phyloP scores from a whole-genome alignment of 2,329 filamentous ascomycete species.

The Apiospora malaysiana region DNA sequence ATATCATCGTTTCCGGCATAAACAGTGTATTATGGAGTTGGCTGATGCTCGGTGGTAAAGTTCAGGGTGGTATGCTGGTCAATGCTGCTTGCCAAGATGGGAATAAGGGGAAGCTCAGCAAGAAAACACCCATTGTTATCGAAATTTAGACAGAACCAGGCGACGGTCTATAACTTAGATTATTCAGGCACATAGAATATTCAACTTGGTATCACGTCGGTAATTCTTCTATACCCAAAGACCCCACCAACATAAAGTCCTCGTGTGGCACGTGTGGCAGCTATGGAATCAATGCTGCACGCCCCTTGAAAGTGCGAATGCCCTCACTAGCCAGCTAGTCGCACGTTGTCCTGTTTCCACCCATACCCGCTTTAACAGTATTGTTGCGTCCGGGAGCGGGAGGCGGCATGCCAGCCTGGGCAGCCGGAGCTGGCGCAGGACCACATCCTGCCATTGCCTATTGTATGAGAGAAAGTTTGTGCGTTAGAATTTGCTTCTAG shows the following conservation, averaged over 20 bases:
- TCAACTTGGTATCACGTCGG: too few species aligned
- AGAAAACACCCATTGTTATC: conserved; percentile 39
- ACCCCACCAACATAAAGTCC: background rate
- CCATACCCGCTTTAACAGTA: background rate
- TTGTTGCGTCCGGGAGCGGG: background rate
- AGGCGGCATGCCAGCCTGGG: background rate
- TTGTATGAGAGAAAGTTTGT: background rate
- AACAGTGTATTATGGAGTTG: conserved; percentile 60
- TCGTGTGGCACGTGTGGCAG: background rate
- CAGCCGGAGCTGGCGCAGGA: conserved; percentile 4
- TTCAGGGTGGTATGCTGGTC: conserved; percentile 58
- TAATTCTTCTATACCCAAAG: too few species aligned
- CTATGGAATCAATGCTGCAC: background rate
- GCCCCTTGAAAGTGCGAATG: too few species aligned
- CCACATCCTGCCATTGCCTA: conserved; percentile 19
- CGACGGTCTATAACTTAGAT: too few species aligned
- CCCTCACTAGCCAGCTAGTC: background rate
- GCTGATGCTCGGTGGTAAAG: conserved; percentile 59
- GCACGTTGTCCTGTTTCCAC: background rate
- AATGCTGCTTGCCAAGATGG: conserved; percentile 64
- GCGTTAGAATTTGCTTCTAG: background rate
- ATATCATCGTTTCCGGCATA: conserved; percentile 52
- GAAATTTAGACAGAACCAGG: background rate
- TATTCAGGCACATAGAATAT: too few species aligned
- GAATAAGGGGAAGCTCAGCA: conserved; percentile 55